A percentile compares a stretch with the other conserved stretches of the same genome.
Conservation (phyloP, 768 basidiomycete genomes). For the Udeniomyces megalosporus region DNA sequence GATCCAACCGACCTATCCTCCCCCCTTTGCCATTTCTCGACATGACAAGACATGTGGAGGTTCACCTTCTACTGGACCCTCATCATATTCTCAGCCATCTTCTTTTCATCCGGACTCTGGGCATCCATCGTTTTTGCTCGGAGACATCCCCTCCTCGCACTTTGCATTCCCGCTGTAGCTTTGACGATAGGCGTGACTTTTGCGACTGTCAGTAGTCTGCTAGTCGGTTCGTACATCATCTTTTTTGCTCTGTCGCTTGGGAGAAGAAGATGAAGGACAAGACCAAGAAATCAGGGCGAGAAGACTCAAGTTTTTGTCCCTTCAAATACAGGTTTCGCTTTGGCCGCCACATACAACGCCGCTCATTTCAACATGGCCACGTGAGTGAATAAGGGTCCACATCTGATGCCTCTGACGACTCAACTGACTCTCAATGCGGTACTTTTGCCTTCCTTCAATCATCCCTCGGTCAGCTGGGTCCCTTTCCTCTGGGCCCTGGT, state of each 20-base stretch:
- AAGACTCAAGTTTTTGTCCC: too few relatives aligned
- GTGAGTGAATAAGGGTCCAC: not conserved
- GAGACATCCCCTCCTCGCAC: not conserved
- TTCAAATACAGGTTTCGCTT: not conserved
- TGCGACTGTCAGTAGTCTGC: not conserved
- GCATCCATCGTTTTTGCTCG: not conserved
- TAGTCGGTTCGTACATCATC: not conserved
- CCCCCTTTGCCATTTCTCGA: too few relatives aligned
- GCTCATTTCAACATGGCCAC: constrained; percentile 1
- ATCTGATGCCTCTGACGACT: too few relatives aligned
- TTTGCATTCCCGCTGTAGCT: not conserved
- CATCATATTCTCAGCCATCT: not conserved
- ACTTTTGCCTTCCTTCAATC: not conserved
- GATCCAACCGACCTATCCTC: too few relatives aligned
- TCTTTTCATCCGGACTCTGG: not conserved
- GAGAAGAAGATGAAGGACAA: too few relatives aligned
- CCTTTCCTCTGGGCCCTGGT: not conserved
- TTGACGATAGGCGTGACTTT: not conserved
- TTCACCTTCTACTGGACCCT: not conserved
- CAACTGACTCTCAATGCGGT: not conserved
- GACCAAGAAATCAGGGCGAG: too few relatives aligned
- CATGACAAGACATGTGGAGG: not conserved
- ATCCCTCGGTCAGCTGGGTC: not conserved
- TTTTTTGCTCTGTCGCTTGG: too few relatives aligned
- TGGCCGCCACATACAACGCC: not conserved